Evolutionary conservation across 2,329 filamentous ascomycete genomes (phyloP).

Genomic region (Mycogone perniciosa): DNA sequence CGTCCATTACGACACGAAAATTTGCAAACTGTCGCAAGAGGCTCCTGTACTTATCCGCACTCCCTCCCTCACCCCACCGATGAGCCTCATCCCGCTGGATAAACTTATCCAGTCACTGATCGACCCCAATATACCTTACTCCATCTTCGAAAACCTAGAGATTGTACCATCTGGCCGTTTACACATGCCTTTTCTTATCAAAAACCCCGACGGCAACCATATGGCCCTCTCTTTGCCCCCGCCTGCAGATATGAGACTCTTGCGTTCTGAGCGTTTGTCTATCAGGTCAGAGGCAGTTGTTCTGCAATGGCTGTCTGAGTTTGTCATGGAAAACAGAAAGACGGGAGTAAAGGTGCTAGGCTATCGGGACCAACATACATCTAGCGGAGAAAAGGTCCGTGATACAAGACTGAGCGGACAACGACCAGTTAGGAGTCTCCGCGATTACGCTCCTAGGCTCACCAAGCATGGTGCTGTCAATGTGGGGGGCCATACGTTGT

Average conservation of each 20-base stretch:
- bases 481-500: conserved; percentile 29
- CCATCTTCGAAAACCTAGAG: conserved; percentile 21
- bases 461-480: conserved; percentile 31
- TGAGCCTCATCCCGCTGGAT: conserved; percentile 19
- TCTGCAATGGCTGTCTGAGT: conserved; percentile 38
- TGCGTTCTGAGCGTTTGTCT: conserved; percentile 41
- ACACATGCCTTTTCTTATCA: conserved; percentile 38
- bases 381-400: not conserved
- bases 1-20: not conserved
- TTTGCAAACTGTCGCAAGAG: not conserved
- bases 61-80: conserved; percentile 7
- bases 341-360: not conserved
- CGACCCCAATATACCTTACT: conserved; percentile 18
- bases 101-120: conserved; percentile 22
- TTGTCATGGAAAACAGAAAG: conserved; percentile 13
- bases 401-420: not conserved
- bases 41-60: not conserved
- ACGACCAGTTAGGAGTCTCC: conserved; percentile 16
- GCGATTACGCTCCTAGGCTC: conserved; percentile 34
- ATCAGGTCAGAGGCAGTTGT: conserved; percentile 39
- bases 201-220: conserved; percentile 33
- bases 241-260: conserved; percentile 34
- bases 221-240: conserved; percentile 40
- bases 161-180: conserved; percentile 31
- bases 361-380: not conserved